Evolutionary conservation across 768 basidiomycete genomes (phyloP).

Genomic region (Sarcodon sp.): DNA sequence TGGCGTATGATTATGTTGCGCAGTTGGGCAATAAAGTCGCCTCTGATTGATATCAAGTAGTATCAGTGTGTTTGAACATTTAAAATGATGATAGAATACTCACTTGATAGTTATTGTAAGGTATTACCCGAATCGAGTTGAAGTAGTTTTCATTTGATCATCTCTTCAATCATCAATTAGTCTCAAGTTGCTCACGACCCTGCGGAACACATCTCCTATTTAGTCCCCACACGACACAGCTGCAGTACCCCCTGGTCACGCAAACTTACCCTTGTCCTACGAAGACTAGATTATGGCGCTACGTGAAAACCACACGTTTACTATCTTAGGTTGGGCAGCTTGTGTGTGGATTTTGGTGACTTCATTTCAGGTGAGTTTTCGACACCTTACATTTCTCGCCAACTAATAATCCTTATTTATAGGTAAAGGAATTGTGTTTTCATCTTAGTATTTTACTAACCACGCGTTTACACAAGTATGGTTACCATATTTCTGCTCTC

Average conservation of each 20-base stretch:
- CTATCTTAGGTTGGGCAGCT: constrained; percentile 48
- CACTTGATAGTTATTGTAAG: too few species aligned
- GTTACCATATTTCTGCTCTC: constrained; percentile 86
- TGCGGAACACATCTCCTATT: too few species aligned
- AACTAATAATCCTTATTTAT: neutral
- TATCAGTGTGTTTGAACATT: too few species aligned
- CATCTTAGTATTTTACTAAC: neutral
- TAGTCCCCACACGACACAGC: too few species aligned
- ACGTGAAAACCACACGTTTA: constrained; percentile 25
- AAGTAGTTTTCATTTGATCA: too few species aligned
- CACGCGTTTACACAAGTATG: constrained; percentile 38
- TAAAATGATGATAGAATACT: too few species aligned
- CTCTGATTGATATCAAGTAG: too few species aligned
- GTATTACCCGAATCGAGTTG: too few species aligned
- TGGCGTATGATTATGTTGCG: constrained; percentile 1
- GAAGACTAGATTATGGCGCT: neutral
- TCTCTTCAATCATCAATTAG: too few species aligned
- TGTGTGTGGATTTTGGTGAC: constrained; percentile 56
- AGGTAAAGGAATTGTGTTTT: neutral
- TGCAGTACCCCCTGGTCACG: too few species aligned
- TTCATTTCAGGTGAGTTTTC: constrained; percentile 34
- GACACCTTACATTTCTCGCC: neutral
- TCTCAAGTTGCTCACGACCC: too few species aligned
- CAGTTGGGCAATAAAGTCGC: too few species aligned
- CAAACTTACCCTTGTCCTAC: neutral